Conservation (phyloP, 345 rosid species). For the Adansonia digitata region DNA sequence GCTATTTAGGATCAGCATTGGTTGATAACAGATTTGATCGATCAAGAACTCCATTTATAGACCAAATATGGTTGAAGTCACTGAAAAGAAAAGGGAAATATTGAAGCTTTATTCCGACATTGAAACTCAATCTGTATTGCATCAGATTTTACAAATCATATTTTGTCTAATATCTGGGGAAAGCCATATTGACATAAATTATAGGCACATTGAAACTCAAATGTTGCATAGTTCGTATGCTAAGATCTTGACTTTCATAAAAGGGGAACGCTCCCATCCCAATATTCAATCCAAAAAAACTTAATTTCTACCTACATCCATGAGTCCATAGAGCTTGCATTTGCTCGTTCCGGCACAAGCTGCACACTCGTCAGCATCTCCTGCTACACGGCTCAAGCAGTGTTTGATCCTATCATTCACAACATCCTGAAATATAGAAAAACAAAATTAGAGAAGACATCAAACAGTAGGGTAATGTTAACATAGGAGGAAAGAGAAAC, state of each 20-base stretch:
- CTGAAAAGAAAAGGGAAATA: not conserved
- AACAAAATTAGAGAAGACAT: not conserved
- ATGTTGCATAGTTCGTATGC: not conserved
- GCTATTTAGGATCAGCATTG: no score
- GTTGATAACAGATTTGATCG: no score
- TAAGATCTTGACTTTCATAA: not conserved
- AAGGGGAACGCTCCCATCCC: not conserved
- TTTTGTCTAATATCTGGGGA: not conserved
- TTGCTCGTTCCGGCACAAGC: conserved; percentile 80
- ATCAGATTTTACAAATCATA: not conserved
- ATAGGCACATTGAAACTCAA: not conserved
- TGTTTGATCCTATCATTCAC: conserved; percentile 74
- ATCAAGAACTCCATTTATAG: no score
- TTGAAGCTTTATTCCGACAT: not conserved
- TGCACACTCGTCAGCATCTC: conserved; percentile 65
- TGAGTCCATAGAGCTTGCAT: conserved; percentile 58
- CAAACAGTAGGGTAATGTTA: not conserved
- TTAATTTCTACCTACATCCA: not conserved
- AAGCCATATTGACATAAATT: not conserved
- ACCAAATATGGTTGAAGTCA: not conserved
- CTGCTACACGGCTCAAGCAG: conserved; percentile 71
- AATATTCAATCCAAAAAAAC: not conserved
- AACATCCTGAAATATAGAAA: conserved; percentile 47
- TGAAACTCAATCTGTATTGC: not conserved
- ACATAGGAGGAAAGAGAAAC: not conserved